phyloP scores from a whole-genome alignment of 805 yeast genomes.

The Nakazawaea anatomiae region DNA sequence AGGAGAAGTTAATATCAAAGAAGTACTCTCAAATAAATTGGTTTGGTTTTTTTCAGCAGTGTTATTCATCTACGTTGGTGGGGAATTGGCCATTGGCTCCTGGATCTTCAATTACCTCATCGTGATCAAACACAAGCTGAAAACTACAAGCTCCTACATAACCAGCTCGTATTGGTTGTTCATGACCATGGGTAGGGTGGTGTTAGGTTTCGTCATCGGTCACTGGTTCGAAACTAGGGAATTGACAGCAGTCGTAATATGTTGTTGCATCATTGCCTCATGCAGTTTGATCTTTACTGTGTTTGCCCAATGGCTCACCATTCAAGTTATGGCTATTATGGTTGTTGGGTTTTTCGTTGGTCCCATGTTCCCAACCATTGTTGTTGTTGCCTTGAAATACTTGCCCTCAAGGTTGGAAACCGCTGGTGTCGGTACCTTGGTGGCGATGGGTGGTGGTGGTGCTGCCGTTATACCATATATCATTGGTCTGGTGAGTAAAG shows the following conservation, averaged over 20 bases:
- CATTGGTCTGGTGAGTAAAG: conserved; percentile 43
- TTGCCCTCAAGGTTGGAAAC: conserved; percentile 58
- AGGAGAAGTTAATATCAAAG: conserved; percentile 14
- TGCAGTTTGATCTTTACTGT: conserved; percentile 29
- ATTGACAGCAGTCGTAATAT: conserved; percentile 34
- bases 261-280: conserved; percentile 27
- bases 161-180: conserved; percentile 49
- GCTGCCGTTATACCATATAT: conserved; percentile 70
- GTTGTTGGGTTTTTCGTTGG: conserved; percentile 45
- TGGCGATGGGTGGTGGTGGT: conserved; percentile 80
- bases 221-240: conserved; percentile 31
- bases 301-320: conserved; percentile 13
- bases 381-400: conserved; percentile 55
- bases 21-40: conserved; percentile 25
- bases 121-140: conserved; percentile 31
- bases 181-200: conserved; percentile 41
- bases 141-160: conserved; percentile 35
- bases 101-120: conserved; percentile 46
- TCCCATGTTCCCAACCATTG: conserved; percentile 62
- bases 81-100: conserved; percentile 46
- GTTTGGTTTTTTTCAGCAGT: conserved; percentile 35
- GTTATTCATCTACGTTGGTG: conserved; percentile 45
- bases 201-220: conserved; percentile 44
- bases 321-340: conserved; percentile 31
- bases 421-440: conserved; percentile 65